Evolutionary conservation across 2,329 filamentous ascomycete species (phyloP).

Genomic region (Aureobasidium pullulans): DNA sequence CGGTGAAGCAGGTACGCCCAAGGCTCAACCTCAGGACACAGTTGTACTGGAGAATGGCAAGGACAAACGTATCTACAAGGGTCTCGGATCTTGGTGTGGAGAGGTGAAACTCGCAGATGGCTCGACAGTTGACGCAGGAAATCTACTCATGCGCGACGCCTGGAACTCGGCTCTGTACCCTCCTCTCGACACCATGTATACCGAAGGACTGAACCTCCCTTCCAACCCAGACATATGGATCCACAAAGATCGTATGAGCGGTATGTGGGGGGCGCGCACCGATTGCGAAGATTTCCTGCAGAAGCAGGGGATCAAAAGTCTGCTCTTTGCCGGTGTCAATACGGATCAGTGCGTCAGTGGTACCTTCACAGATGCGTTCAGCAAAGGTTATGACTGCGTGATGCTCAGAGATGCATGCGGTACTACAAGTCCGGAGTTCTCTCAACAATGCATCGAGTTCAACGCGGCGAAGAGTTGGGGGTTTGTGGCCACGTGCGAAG

Average conservation of each 20-base stretch:
- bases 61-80: constrained; percentile 24
- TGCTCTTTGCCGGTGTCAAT: constrained; percentile 54
- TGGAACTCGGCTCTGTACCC: constrained; percentile 52
- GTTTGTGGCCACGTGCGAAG: constrained; percentile 25
- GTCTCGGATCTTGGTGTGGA: constrained; percentile 27
- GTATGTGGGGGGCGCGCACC: constrained; percentile 44
- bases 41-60: constrained; percentile 19
- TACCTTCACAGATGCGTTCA: constrained; percentile 49
- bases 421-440: constrained; percentile 39
- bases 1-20: constrained; percentile 11
- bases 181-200: constrained; percentile 35
- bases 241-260: constrained; percentile 53
- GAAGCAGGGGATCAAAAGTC: constrained; percentile 36
- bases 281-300: constrained; percentile 38
- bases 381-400: constrained; percentile 49
- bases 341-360: constrained; percentile 55
- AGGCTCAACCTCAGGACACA: constrained; percentile 12
- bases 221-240: constrained; percentile 42
- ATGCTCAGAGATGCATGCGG: constrained; percentile 49
- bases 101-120: constrained; percentile 29
- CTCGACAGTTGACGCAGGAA: constrained; percentile 32
- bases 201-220: constrained; percentile 22
- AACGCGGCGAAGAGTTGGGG: constrained; percentile 30
- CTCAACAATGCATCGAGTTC: constrained; percentile 29
- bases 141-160: constrained; percentile 43